A percentile compares a stretch with the other conserved stretches of the same genome.
Conservation (phyloP, 768 basidiomycete genomes). For the Podaxis sp. region DNA sequence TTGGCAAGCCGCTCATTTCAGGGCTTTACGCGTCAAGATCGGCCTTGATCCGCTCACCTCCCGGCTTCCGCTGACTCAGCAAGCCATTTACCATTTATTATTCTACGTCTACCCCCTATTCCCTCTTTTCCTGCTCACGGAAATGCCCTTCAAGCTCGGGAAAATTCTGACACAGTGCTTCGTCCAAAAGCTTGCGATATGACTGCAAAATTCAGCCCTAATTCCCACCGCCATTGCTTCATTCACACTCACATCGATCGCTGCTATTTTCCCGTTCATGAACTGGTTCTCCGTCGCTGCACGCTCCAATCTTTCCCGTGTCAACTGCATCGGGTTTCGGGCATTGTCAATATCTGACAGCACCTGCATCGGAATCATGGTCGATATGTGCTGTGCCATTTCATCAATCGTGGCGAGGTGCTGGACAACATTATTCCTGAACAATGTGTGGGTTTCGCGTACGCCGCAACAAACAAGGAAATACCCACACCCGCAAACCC, state of each 20-base stretch:
- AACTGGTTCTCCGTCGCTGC: slow-evolving; percentile 89
- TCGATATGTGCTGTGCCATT: slow-evolving; percentile 57
- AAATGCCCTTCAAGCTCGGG: slow-evolving; percentile 55
- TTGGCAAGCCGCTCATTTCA: slow-evolving; percentile 11
- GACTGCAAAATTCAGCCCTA: slow-evolving; percentile 43
- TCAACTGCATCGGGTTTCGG: slow-evolving; percentile 79
- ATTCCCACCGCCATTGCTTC: not conserved
- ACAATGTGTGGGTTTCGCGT: slow-evolving; percentile 7
- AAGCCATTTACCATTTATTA: not conserved
- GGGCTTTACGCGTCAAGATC: slow-evolving; percentile 7
- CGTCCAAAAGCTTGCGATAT: slow-evolving; percentile 65
- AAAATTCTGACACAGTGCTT: slow-evolving; percentile 69
- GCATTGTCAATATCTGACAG: slow-evolving; percentile 77
- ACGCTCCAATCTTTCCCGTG: slow-evolving; percentile 76
- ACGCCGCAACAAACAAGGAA: not conserved
- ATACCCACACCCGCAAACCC: slow-evolving; percentile 67
- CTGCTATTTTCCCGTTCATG: slow-evolving; percentile 85
- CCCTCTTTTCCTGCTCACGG: slow-evolving; percentile 10
- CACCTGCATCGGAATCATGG: slow-evolving; percentile 74
- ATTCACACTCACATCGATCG: slow-evolving; percentile 55
- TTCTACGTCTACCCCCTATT: not conserved
- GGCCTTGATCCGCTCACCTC: slow-evolving; percentile 10
- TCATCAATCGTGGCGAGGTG: slow-evolving; percentile 69
- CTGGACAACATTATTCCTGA: slow-evolving; percentile 71
- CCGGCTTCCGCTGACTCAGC: slow-evolving; percentile 12